Conservation (phyloP, 176 grass and related monocot species). For the bread wheat (Triticum aestivum) region IWGSC_CS_RefSeq_v2.1 NC_057800.1:37137873-37138372, state of each 20-base stretch:
- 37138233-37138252: constrained; percentile 35
- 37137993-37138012: constrained; percentile 16
- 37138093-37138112: no score
- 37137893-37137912: constrained; percentile 60
- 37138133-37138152: background rate
- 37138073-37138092: background rate
- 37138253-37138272: background rate
- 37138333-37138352: background rate
- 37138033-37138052: background rate
- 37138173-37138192: background rate
- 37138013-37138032: background rate
- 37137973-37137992: background rate
- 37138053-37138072: background rate
- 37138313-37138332: constrained; percentile 27
- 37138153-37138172: background rate
- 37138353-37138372: background rate
- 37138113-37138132: background rate
- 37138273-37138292: background rate
- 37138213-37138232: background rate
- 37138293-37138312: constrained; percentile 17
- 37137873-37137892: constrained; percentile 49
- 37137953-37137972: background rate
- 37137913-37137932: constrained; percentile 82
- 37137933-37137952: constrained; percentile 35
- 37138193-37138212: background rate